phyloP scores from a whole-genome alignment of 225 moss, liverwort and hornwort genomes.

The Polytrichum commune region DNA sequence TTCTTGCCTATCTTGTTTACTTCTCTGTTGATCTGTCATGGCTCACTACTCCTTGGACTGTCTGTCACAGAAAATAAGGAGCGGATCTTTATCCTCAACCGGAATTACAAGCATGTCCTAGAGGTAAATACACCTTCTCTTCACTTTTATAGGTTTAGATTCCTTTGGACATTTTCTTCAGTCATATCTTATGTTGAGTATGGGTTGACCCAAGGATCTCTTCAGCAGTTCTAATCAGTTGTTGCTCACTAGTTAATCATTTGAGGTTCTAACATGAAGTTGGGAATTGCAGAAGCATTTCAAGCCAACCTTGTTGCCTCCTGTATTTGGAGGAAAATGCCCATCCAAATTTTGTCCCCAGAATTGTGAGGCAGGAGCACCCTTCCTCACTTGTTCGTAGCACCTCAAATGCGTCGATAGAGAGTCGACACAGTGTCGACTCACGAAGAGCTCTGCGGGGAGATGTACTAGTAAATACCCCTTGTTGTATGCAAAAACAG shows the following conservation, averaged over 20 bases:
- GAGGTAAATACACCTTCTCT: slow-evolving; percentile 34
- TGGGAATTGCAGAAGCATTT: slow-evolving; percentile 62
- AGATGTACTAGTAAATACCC: too few species aligned
- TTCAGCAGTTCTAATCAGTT: too few species aligned
- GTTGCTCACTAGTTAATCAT: too few species aligned
- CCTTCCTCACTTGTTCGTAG: slow-evolving; percentile 21
- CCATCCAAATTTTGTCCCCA: slow-evolving; percentile 28
- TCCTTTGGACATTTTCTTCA: not conserved
- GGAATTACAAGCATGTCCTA: slow-evolving; percentile 43
- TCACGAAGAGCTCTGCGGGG: too few species aligned
- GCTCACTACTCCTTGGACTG: slow-evolving; percentile 4
- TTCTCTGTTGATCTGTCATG: not conserved
- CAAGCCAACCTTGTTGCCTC: slow-evolving; percentile 47
- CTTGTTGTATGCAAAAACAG: too few species aligned
- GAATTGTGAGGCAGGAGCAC: slow-evolving; percentile 23
- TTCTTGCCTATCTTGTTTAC: too few species aligned
- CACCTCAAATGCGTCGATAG: not conserved
- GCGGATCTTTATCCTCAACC: slow-evolving; percentile 53
- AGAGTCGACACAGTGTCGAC: too few species aligned
- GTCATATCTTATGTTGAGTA: not conserved
- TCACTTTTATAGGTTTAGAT: too few species aligned
- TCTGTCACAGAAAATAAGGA: slow-evolving; percentile 59
- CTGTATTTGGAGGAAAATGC: slow-evolving; percentile 54
- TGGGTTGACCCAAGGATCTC: too few species aligned
- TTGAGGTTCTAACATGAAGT: not conserved